A percentile compares a stretch with the other conserved stretches of the same genome.
These are phyloP conservation scores for Macadamia integrifolia DNA, from an alignment of 164 flowering plant genomes.

Conservation along the genomic window DNA sequence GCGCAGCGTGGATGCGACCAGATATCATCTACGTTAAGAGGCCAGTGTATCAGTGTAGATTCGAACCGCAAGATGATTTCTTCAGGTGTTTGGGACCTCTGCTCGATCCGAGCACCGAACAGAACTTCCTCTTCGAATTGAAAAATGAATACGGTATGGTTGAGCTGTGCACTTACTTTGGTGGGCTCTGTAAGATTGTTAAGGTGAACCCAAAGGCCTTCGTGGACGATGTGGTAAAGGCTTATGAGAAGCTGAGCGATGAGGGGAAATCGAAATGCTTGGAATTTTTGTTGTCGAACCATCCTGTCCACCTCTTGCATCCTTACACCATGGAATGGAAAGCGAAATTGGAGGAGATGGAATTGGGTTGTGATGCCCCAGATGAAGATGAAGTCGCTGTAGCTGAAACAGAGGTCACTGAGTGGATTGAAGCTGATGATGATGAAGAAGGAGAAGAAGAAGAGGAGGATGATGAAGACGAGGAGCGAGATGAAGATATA, in stretches of 20 bases:
- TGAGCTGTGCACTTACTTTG: conserved; percentile 76
- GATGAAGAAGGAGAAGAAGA: conserved; percentile 22
- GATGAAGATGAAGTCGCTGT: conserved; percentile 53
- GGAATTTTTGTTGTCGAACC: conserved; percentile 75
- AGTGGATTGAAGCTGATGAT: conserved; percentile 75
- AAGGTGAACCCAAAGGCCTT: conserved; percentile 74
- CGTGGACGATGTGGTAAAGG: conserved; percentile 96
- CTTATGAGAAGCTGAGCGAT: conserved; percentile 76
- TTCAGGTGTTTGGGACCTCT: conserved; percentile 52
- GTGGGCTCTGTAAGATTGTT: conserved; percentile 88
- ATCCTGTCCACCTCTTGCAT: conserved; percentile 71
- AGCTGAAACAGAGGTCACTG: conserved; percentile 30
- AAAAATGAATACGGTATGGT: conserved; percentile 60
- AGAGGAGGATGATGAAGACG: conserved; percentile 12
- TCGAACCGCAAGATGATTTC: conserved; percentile 84
- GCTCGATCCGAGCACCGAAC: conserved; percentile 74
- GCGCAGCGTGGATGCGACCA: conserved; percentile 97
- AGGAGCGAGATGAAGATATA: conserved; percentile 18
- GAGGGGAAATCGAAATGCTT: conserved; percentile 73
- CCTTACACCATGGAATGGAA: conserved; percentile 97
- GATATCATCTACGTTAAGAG: conserved; percentile 84
- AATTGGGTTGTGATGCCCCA: conserved; percentile 91
- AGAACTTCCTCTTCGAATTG: conserved; percentile 56
- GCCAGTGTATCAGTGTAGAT: conserved; percentile 89
- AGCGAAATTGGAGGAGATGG: conserved; percentile 83